Percentiles rank a stretch among this genome's conserved stretches.
phyloP scores from a whole-genome alignment of 257 asterid genomes.

The Mentha longifolia region DNA sequence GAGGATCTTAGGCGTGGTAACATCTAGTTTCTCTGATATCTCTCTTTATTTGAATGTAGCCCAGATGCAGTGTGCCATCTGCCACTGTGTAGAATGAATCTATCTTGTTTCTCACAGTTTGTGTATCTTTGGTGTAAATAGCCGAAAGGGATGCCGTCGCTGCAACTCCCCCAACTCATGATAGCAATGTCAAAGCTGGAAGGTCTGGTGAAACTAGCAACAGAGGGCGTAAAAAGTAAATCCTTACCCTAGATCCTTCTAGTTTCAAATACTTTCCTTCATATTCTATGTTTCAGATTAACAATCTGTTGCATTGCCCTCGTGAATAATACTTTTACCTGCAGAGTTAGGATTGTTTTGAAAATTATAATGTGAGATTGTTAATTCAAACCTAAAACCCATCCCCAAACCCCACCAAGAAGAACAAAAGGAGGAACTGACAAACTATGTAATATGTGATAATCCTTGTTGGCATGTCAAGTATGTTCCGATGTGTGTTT shows the following conservation, averaged over 20 bases:
- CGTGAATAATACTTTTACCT: conserved; percentile 3
- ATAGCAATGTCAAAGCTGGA: conserved; percentile 73
- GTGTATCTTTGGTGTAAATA: conserved; percentile 28
- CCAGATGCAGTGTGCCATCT: conserved; percentile 11
- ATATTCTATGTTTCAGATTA: not conserved
- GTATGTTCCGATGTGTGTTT: not conserved
- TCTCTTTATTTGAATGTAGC: conserved; percentile 17
- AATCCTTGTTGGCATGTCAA: not conserved
- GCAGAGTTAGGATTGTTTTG: not conserved
- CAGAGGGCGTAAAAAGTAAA: conserved; percentile 94
- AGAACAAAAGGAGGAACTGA: not conserved
- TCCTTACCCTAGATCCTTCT: conserved; percentile 23
- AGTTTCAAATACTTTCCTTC: conserved; percentile 11
- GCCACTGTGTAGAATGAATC: conserved; percentile 7
- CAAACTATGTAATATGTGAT: not conserved
- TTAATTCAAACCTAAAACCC: conserved; percentile 10
- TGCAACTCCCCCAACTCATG: conserved; percentile 56
- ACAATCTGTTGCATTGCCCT: conserved; percentile 2
- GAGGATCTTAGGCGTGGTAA: conserved; percentile 88
- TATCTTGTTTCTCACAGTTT: conserved; percentile 17
- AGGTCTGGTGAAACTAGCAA: conserved; percentile 77
- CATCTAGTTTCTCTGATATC: conserved; percentile 24
- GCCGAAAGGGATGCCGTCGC: conserved; percentile 76
- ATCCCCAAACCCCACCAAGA: conserved; percentile 5
- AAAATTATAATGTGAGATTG: not conserved